Evolutionary conservation across 192 early-diverging fungal species (phyloP).

Genomic region (Funneliformis mosseae): DNA sequence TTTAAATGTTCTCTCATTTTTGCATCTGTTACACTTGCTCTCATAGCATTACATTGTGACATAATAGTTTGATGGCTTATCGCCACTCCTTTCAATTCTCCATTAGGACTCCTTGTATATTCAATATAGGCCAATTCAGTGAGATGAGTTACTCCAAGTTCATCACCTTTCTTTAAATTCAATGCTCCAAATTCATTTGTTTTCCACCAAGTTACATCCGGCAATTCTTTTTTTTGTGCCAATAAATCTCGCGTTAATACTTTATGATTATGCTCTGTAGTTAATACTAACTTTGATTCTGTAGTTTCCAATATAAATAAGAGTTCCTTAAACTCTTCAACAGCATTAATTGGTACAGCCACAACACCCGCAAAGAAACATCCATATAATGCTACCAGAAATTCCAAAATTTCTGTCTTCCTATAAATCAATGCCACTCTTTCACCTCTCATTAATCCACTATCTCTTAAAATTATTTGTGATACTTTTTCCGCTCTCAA

Average conservation of each 20-base stretch:
- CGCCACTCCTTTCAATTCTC: constrained; percentile 83
- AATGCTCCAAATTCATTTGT: constrained; percentile 76
- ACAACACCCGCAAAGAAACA: constrained; percentile 80
- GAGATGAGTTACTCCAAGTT: constrained; percentile 50
- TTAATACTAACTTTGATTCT: constrained; percentile 68
- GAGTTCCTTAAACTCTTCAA: constrained; percentile 79
- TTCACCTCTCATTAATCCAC: constrained; percentile 62
- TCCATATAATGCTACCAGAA: constrained; percentile 77
- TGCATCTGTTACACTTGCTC: constrained; percentile 5
- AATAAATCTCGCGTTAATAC: constrained; percentile 73
- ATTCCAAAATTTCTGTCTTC: constrained; percentile 81
- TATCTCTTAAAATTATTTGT: constrained; percentile 64
- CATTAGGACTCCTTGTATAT: constrained; percentile 80
- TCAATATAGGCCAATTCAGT: constrained; percentile 83
- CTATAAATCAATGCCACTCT: constrained; percentile 79
- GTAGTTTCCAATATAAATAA: constrained; percentile 73
- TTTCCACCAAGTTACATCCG: constrained; percentile 79
- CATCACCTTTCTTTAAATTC: constrained; percentile 60
- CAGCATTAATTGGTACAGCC: constrained; percentile 83
- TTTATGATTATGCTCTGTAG: constrained; percentile 78
- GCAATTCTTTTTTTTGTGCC: constrained; percentile 63
- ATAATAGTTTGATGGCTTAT: constrained; percentile 78
- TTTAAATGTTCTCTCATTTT: not conserved
- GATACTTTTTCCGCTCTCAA: constrained; percentile 72
- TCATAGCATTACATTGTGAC: constrained; percentile 62